Evolutionary conservation across 1,284 basidiomycete genomes (phyloP).

Genomic region (Abortiporus biennis): DNA sequence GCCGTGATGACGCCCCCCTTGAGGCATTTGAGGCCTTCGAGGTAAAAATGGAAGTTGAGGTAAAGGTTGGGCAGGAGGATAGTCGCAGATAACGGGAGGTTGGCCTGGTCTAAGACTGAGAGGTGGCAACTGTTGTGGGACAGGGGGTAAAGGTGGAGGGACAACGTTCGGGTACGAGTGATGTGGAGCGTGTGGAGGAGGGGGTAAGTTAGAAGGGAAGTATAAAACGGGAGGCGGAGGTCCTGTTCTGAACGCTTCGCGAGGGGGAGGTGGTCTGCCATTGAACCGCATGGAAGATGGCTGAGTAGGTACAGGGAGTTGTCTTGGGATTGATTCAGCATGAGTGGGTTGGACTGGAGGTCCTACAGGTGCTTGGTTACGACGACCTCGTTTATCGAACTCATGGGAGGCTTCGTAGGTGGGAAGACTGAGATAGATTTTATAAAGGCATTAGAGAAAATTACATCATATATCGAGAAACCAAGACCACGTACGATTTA

Average conservation of each 20-base stretch:
- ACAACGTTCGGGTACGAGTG: neutral
- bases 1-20: slow-evolving; percentile 12
- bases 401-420: slow-evolving; percentile 80
- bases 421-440: slow-evolving; percentile 48
- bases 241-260: slow-evolving; percentile 23
- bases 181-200: neutral
- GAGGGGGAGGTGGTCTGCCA: slow-evolving; percentile 21
- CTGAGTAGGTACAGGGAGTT: slow-evolving; percentile 15
- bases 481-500: slow-evolving; percentile 47
- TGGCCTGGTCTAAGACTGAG: slow-evolving; percentile 14
- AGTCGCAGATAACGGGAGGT: slow-evolving; percentile 1
- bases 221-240: slow-evolving; percentile 7
- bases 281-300: slow-evolving; percentile 14
- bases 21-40: slow-evolving; percentile 15
- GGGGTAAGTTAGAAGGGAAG: slow-evolving; percentile 5
- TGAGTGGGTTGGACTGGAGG: slow-evolving; percentile 17
- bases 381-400: slow-evolving; percentile 73
- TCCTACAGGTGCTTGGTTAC: slow-evolving; percentile 27
- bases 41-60: slow-evolving; percentile 23
- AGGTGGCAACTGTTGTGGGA: slow-evolving; percentile 8
- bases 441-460: slow-evolving; percentile 1
- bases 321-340: slow-evolving; percentile 16
- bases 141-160: slow-evolving; percentile 8
- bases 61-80: slow-evolving; percentile 15
- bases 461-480: slow-evolving; percentile 2